Evolutionary conservation across 176 grass and related monocot species (phyloP), one percentile per base, ranked within the genome.

Genomic region (Ensete glaucum): DNA sequence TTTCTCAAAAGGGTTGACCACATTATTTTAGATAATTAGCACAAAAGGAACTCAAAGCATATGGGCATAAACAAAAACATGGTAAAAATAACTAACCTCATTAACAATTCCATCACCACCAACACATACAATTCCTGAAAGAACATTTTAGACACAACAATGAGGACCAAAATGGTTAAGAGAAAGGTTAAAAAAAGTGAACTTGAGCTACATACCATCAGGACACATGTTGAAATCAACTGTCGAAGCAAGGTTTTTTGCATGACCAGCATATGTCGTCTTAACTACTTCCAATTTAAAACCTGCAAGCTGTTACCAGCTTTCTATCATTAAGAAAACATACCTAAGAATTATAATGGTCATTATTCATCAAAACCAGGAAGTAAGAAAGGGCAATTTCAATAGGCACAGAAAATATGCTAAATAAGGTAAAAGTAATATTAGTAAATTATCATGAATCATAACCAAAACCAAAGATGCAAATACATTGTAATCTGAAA

Each of bases 61-160:
- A 7, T 43, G 7, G 3, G 53, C 23, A 23, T 14, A 56, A 26
- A 2, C 26, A 15, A 74, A 29, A 8, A 55, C 20, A 25, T 25
- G 2, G 27, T 56, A n/a, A 22, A 78, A 81, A 19, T 8, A 79
- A 78, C 82, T 82, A 72, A 98, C 94, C 95, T 99, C 95, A 74
- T 99, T 99, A 50, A 99, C 88, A 85, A 99, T 91, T 78, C 95
- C 95, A 85, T 99, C 95, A 73, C 90, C 95, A 78, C 95, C 95
- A 54, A 99, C 81, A 63, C 95, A 99, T 68, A 99, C 88, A 25
- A 99, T 89, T 77, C 95, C 95, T 99, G 56, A 52, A 85, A 85
- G 67, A 68, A 78, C 74, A n/a, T 55, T 68, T 26, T 71, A 69
- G 25, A 48, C 11, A 72, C 71, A 67, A 64, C 53, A 72, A 70